Base-by-base conservation (phyloP, 2,329 filamentous ascomycete genomes). In the Penicillium griseofulvum region DNA sequence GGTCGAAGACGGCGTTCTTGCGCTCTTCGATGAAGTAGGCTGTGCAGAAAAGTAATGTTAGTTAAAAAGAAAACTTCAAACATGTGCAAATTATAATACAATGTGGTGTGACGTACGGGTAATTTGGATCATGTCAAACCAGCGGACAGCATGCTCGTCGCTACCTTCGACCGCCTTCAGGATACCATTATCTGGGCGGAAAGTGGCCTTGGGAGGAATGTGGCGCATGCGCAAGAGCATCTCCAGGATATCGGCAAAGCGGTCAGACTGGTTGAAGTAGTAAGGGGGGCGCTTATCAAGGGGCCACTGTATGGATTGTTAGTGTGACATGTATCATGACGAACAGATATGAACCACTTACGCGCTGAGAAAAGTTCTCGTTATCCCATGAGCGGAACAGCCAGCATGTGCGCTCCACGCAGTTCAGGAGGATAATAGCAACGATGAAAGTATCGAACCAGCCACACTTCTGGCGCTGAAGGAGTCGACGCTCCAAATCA, bases 401-500 rank as follows among this genome's bases (percentile, higher is more conserved):
- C 76, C 81, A 83, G 64, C 81, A 81, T 70, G 83, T 83, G 51
- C 83, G 77, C 69, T 86, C 83, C 14, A 84, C 80, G 58, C 81
- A 84, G 55, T 80, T 82, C 24, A 86, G 71, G 0, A 86, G 72
- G 16, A 86, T 75, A n/a, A 86, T 74, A 0, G 82, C 77, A 5
- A 81, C 79, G n/a, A 86, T 69, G 64, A 84, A 85, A 0, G 82
- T 85, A 56, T 83, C 80, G 53, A 86, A 84, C 43, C 78, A 78
- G 49, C 79, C 81, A 22, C 77, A 78, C 65, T 83, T 80, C 63
- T 83, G 80, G 12, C 82, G 80, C 61, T 83, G 81, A 8, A 85
- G 74, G 5, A 86, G 71, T n/a, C 83, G 78, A 17, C 81, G 78
- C 64, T 86, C 83, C 1, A 86, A 75, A 55, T 85, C 82, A 57